phyloP scores from a whole-genome alignment of 495 filamentous ascomycete species.

The Neurospora sp. region DNA sequence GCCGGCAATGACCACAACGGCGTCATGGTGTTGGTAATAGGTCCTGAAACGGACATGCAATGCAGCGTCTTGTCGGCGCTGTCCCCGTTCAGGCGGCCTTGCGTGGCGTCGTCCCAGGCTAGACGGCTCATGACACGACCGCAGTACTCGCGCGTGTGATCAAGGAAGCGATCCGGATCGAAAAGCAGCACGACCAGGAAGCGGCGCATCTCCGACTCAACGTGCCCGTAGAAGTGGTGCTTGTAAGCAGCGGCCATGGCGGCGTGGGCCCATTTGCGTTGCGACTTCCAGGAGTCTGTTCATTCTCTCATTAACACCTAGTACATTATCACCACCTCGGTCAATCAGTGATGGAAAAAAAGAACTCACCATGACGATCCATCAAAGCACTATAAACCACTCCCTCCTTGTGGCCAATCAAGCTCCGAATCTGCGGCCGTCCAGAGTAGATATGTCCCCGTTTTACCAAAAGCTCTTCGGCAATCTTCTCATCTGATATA shows the following conservation, averaged over 20 bases:
- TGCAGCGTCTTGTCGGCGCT: constrained; percentile 35
- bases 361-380: constrained; percentile 35
- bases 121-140: constrained; percentile 38
- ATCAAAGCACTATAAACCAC: constrained; percentile 37
- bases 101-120: constrained; percentile 37
- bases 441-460: constrained; percentile 44
- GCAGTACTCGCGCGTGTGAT: constrained; percentile 35
- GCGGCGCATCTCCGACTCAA: constrained; percentile 34
- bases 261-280: constrained; percentile 39
- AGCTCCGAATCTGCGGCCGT: constrained; percentile 36
- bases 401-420: constrained; percentile 38
- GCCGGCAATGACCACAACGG: constrained; percentile 34
- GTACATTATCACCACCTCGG: too few species aligned
- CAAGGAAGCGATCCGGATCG: constrained; percentile 35
- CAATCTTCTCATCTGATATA: constrained; percentile 45
- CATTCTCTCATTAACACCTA: background rate
- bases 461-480: constrained; percentile 44
- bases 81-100: constrained; percentile 31
- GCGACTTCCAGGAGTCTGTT: constrained; percentile 33
- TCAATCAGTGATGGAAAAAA: background rate
- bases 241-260: constrained; percentile 38
- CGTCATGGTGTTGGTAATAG: constrained; percentile 37
- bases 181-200: constrained; percentile 32
- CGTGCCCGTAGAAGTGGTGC: constrained; percentile 38
- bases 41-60: constrained; percentile 39